Conservation (phyloP, 2,329 filamentous ascomycete genomes). For the Penicillium sp. region DNA sequence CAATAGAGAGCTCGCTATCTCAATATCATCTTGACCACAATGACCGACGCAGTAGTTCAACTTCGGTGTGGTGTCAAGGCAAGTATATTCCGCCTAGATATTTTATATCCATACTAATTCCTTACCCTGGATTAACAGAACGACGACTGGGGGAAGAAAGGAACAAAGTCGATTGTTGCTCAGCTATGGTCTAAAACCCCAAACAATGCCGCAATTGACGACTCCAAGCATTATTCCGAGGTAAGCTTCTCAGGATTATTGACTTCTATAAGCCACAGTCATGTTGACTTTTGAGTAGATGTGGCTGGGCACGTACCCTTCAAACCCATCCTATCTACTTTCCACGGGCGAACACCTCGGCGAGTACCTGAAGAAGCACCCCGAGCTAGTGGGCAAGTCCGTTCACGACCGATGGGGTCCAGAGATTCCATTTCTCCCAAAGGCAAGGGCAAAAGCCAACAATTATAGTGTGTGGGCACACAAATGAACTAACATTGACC, state of each 20-base stretch:
- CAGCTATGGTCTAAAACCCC: constrained; percentile 65
- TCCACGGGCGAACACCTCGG: constrained; percentile 63
- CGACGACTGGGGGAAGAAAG: constrained; percentile 71
- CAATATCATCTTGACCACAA: constrained; percentile 24
- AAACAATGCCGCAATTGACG: constrained; percentile 63
- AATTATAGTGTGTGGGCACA: not conserved
- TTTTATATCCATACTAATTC: constrained; percentile 1
- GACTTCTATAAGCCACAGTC: not conserved
- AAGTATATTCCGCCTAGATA: constrained; percentile 3
- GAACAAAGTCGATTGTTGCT: constrained; percentile 65
- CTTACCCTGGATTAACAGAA: constrained; percentile 40
- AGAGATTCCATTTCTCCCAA: constrained; percentile 71
- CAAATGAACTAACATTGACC: not conserved
- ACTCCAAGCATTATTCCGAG: constrained; percentile 63
- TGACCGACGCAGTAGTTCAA: constrained; percentile 55
- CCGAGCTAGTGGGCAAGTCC: constrained; percentile 63
- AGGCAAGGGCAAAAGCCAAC: constrained; percentile 45
- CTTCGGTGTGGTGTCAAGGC: constrained; percentile 56
- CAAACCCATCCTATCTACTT: constrained; percentile 64
- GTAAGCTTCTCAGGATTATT: constrained; percentile 31
- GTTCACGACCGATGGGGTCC: constrained; percentile 62
- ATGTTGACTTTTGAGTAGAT: constrained; percentile 42
- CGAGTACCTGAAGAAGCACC: constrained; percentile 63
- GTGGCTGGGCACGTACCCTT: constrained; percentile 78
- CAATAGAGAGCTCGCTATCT: not conserved